Base-by-base conservation (phyloP, 2,329 filamentous ascomycete genomes). In the Aspergillus pseudoterreus region DNA sequence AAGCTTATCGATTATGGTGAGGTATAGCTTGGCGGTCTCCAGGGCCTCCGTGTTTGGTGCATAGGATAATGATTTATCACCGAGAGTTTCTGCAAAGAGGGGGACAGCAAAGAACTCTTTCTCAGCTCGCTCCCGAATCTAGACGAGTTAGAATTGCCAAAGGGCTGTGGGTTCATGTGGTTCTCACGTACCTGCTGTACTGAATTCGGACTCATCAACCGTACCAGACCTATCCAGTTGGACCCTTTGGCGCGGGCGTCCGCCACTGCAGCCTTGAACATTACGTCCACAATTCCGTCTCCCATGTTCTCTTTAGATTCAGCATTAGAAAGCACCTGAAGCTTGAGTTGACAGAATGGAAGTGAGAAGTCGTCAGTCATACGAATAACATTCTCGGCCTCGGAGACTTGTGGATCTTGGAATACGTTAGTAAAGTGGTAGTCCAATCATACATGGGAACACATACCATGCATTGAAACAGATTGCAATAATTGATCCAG, bases 281-380 rank as follows among this genome's bases (percentile, higher is more conserved):
- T 67, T 21, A 69, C 60, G 51, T 74, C 69, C 35, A 72, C 63
- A 22, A 75, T 65, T 21, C 54, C 61, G 35, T 61, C 65, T 46
- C 58, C 65, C 15, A 65, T 61, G 6, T 64, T 58, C 6, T 59
- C 55, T 15, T 59, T 57, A 8, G 64, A 53, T 19, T 65, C 65
- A 17, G 60, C 62, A 32, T 65, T 64, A 54, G 74, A 72, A 14
- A 73, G 57, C n/a, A 71, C 56, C 48, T 72, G 70, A 10, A 75
- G 60, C 51, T 75, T 74, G 52, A 75, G 54, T 43, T 73, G 70
- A 44, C 71, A 73, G 39, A 73, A 70, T 4, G 73, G 70, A 22
- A 75, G 63, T 9, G 73, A 75, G 51, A 76, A 72, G 49, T 73
- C 66, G 52, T 72, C 67, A 10, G 70, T 68, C 55, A 66, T 66